Percentiles rank a stretch among this genome's conserved stretches.
These are phyloP conservation scores for Castanospermum australe DNA, from an alignment of 306 rosid genomes.

Conservation along the genomic window DNA sequence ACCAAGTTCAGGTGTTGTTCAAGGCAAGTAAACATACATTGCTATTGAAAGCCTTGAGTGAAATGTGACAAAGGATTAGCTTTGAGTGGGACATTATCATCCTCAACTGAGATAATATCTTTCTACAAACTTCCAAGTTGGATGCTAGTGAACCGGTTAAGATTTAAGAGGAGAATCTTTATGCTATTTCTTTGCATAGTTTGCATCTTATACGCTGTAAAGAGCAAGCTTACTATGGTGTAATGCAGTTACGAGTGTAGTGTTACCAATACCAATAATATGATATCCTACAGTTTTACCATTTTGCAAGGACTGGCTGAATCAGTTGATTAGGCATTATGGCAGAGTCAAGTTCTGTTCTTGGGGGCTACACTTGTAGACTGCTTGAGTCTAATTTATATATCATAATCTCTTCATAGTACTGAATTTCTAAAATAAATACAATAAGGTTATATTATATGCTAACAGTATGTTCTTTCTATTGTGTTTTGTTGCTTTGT, in stretches of 20 bases:
- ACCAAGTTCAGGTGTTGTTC: constrained; percentile 9
- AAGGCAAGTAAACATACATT: not conserved
- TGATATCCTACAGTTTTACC: not conserved
- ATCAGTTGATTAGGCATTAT: not conserved
- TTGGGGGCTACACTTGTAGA: too few species aligned
- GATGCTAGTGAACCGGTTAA: constrained; percentile 1
- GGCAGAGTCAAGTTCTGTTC: not conserved
- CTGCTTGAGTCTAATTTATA: not conserved
- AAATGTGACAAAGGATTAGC: constrained; percentile 10
- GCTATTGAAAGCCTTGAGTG: constrained; percentile 11
- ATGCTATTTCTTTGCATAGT: constrained; percentile 4
- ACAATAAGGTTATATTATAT: not conserved
- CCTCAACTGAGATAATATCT: not conserved
- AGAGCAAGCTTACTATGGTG: not conserved
- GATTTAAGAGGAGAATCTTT: not conserved
- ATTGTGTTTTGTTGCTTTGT: constrained; percentile 14
- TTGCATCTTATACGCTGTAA: not conserved
- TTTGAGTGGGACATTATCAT: not conserved
- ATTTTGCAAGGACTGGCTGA: not conserved
- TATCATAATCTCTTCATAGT: not conserved
- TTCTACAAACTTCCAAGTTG: not conserved
- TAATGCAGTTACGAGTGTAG: not conserved
- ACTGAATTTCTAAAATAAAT: not conserved
- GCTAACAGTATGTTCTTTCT: constrained; percentile 14
- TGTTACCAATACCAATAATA: not conserved